Conservation (phyloP, 2,329 filamentous ascomycete genomes). For the Metarhizium brunneum region DNA sequence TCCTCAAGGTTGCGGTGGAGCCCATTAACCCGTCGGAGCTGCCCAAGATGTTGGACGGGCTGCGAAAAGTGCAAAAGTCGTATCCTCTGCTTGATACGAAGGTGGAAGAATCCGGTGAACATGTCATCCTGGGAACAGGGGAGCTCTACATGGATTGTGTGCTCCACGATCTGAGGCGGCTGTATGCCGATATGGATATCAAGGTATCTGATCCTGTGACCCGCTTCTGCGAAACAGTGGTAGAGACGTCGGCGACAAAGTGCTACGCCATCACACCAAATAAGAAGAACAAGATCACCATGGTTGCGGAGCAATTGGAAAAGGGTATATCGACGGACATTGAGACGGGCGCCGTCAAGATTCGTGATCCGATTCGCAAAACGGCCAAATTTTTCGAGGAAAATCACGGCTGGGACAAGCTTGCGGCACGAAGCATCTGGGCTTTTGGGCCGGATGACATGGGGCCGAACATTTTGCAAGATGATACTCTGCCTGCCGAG, state of each 20-base stretch:
- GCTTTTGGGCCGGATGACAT: constrained; percentile 94
- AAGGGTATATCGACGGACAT: constrained; percentile 94
- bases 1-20: constrained; percentile 96
- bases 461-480: constrained; percentile 90
- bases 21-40: constrained; percentile 96
- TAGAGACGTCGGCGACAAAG: constrained; percentile 94
- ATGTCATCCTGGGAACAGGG: constrained; percentile 88
- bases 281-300: constrained; percentile 98
- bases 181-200: constrained; percentile 99
- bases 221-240: constrained; percentile 93
- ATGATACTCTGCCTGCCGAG: constrained; percentile 89
- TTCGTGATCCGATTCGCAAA: constrained; percentile 85
- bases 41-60: constrained; percentile 95
- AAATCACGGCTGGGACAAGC: constrained; percentile 91
- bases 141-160: constrained; percentile 99
- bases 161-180: constrained; percentile 77
- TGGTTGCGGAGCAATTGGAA: constrained; percentile 93
- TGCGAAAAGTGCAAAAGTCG: constrained; percentile 95
- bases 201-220: constrained; percentile 98
- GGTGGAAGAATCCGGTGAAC: constrained; percentile 95
- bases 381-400: constrained; percentile 97
- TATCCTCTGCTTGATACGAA: constrained; percentile 95
- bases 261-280: constrained; percentile 97
- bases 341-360: constrained; percentile 79
- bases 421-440: constrained; percentile 94